Conservation (phyloP, 306 rosid genomes). For the Lathyrus aphaca region DNA sequence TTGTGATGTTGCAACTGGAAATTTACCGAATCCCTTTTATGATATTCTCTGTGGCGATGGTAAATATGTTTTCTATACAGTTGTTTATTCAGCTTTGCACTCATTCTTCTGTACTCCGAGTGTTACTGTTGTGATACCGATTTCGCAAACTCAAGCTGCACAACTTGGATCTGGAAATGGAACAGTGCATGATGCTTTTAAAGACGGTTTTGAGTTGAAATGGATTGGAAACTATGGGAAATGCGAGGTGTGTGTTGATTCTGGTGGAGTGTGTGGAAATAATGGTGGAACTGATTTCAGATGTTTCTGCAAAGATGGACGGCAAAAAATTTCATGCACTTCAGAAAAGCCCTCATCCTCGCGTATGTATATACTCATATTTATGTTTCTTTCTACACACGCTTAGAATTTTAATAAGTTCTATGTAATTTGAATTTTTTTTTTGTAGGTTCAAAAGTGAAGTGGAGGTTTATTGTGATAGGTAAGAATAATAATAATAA, state of each 20-base stretch:
- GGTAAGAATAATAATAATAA: background rate
- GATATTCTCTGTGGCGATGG: background rate
- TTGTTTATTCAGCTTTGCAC: background rate
- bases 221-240: background rate
- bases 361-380: background rate
- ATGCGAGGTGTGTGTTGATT: constrained; percentile 8
- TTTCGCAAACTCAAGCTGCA: background rate
- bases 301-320: constrained; percentile 44
- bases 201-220: constrained; percentile 13
- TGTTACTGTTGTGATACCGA: background rate
- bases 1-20: background rate
- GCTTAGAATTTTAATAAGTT: no score
- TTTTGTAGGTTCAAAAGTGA: background rate
- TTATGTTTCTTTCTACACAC: no score
- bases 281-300: background rate
- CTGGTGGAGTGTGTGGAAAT: constrained; percentile 38
- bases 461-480: background rate
- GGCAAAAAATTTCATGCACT: constrained; percentile 8
- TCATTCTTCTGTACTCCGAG: background rate
- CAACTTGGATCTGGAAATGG: fast-evolving
- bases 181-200: background rate
- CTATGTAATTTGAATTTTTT: background rate
- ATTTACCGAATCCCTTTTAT: background rate
- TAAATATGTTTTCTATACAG: background rate
- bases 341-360: background rate